These are phyloP conservation scores for Oropetium thomaeum DNA, from an alignment of 176 grass and related monocot genomes.

Conservation along the genomic window DNA sequence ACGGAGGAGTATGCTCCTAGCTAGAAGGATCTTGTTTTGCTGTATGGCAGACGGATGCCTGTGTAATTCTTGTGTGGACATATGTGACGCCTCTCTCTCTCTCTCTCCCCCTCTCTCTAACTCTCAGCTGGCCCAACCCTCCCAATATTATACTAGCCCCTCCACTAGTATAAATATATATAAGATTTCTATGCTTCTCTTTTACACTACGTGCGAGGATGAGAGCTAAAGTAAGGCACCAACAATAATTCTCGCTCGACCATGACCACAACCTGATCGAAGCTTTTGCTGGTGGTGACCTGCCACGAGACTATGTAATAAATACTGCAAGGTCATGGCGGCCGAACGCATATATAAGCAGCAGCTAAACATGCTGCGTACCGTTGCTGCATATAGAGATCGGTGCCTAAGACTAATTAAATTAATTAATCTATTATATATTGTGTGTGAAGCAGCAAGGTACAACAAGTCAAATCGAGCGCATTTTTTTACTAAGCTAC, in stretches of 20 bases:
- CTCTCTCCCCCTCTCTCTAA: not conserved
- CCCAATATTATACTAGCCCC: slow-evolving; percentile 7
- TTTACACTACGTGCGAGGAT: slow-evolving; percentile 18
- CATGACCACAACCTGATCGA: no score
- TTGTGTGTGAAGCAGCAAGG: not conserved
- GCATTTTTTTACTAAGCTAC: slow-evolving; percentile 6
- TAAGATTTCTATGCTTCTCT: not conserved
- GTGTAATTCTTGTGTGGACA: not conserved
- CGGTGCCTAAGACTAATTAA: not conserved
- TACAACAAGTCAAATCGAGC: slow-evolving; percentile 31
- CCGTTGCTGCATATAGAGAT: slow-evolving; percentile 26
- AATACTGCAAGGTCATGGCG: no score
- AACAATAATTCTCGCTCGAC: slow-evolving; percentile 9
- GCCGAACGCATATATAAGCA: not conserved
- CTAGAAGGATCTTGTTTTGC: not conserved
- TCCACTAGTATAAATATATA: not conserved
- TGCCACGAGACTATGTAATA: slow-evolving; percentile 1
- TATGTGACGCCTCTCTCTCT: not conserved
- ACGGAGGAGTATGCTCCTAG: not conserved
- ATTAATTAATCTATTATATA: not conserved
- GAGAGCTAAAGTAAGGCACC: not conserved
- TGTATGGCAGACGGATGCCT: not conserved
- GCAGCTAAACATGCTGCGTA: not conserved
- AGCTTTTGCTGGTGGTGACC: slow-evolving; percentile 9
- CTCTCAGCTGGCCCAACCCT: slow-evolving; percentile 18